Evolutionary conservation across 1,284 basidiomycete genomes (phyloP).

Genomic region (Trametes pubescens): DNA sequence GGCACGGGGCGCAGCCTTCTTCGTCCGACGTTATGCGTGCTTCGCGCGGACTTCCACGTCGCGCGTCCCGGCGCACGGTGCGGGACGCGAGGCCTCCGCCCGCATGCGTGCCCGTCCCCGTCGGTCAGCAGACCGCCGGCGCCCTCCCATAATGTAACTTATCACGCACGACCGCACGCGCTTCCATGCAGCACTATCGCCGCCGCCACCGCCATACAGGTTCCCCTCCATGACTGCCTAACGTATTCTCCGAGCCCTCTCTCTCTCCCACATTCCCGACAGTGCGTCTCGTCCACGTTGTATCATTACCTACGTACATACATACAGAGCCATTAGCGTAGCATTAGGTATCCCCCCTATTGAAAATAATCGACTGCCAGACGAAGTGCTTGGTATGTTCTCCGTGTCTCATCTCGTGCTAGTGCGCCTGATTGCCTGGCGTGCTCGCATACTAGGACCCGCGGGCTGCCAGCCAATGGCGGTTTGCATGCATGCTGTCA

Average conservation of each 20-base stretch:
- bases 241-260: conserved; percentile 8
- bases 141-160: conserved; percentile 27
- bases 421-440: neutral
- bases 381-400: neutral
- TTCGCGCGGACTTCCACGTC: conserved; percentile 24
- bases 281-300: conserved; percentile 21
- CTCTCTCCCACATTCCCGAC: conserved; percentile 7
- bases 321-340: conserved; percentile 26
- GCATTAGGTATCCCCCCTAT: conserved; percentile 26
- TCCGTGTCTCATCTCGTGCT: neutral
- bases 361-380: conserved; percentile 26
- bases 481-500: conserved; percentile 21
- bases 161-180: conserved; percentile 23
- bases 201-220: conserved; percentile 10
- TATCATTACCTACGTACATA: conserved; percentile 35
- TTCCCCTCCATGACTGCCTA: conserved; percentile 3
- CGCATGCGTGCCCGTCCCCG: conserved; percentile 20
- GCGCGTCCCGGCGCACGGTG: conserved; percentile 17
- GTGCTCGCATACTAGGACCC: conserved; percentile 7
- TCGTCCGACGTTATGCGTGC: conserved; percentile 28
- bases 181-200: conserved; percentile 28
- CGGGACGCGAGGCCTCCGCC: conserved; percentile 7
- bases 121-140: conserved; percentile 28
- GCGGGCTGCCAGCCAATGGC: conserved; percentile 24
- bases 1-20: conserved; percentile 23